Evolutionary conservation across 2,329 filamentous ascomycete species (phyloP), one percentile per base, ranked within the genome.

Genomic region (Calonectria honghensis): DNA sequence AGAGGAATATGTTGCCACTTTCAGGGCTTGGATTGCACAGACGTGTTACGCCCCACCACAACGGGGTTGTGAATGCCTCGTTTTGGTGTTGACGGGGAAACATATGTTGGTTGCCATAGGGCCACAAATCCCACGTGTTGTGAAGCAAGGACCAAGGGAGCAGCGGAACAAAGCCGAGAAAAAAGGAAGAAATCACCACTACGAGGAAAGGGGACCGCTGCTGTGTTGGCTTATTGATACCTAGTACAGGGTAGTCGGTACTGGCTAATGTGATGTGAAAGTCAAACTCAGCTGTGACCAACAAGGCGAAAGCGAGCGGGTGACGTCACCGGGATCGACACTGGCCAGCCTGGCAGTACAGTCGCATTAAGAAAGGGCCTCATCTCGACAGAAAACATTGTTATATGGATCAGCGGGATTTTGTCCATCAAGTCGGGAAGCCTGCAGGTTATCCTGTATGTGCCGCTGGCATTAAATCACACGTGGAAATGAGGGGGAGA

Each of bases 261-360:
- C 29, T 35, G 20, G 16, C 29, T 32, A 57, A 57, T 35, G 32
- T 39, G 57, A 39, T 18, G 10, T 14, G 4, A 39, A 63, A 63
- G 35, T 63, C 57, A 41, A 63, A 63, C 35, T 63, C 57, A 50
- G 61, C 39, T 50, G 4, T 14, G 57, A 29, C 18, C n/a, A 50
- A 24, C 61, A 65, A 65, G 41, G 61, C 41, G 39, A 48, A 50
- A 24, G 39, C 61, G 39, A 65, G 27, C 9, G 18, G 24, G 31
- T 65, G 61, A 65, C 61, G 61, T 65, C 61, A 65, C 61, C 16
- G n/a, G 20, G 41, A 31, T 32, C 18, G 27, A 50, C 61, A 65
- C 10, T 45, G 39, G 61, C 61, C 61, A 65, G 41, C 27, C 20
- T 50, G 41, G 39, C 41, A 45, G n/a, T 48, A 45, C 39, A 41